These are phyloP conservation scores for Dipteronia sinensis DNA, from an alignment of 345 rosid species.

Conservation along the genomic window DNA sequence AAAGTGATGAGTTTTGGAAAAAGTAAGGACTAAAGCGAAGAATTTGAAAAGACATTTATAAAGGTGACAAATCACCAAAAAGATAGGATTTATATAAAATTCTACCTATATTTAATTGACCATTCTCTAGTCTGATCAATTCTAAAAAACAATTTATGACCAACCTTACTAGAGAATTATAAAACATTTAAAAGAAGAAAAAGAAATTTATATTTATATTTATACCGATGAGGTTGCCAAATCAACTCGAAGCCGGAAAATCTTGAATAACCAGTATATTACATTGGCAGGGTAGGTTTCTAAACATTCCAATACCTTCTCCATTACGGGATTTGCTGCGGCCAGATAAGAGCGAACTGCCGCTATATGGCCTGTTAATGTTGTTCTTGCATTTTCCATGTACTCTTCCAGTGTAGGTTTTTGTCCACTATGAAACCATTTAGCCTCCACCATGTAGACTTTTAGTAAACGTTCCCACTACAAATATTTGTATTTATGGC, in stretches of 20 bases:
- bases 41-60: no score
- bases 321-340: neutral
- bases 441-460: constrained; percentile 31
- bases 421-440: constrained; percentile 12
- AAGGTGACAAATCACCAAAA: no score
- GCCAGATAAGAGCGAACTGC: constrained; percentile 9
- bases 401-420: constrained; percentile 25
- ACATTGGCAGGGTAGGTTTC: neutral
- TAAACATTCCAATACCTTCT: constrained; percentile 2
- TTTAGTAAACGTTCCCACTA: constrained; percentile 26
- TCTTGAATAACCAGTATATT: constrained; percentile 4
- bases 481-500: neutral
- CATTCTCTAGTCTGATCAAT: no score
- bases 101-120: neutral
- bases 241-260: constrained; percentile 27
- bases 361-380: constrained; percentile 19
- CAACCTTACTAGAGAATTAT: neutral
- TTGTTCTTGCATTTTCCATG: constrained; percentile 23
- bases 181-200: no score
- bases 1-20: no score
- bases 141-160: no score
- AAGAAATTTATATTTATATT: no score
- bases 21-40: no score
- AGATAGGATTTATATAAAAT: no score
- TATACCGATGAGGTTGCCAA: constrained; percentile 27